These are phyloP conservation scores for Fusarium acutatum DNA, from an alignment of 2,329 filamentous ascomycete genomes.

Conservation along the genomic window DNA sequence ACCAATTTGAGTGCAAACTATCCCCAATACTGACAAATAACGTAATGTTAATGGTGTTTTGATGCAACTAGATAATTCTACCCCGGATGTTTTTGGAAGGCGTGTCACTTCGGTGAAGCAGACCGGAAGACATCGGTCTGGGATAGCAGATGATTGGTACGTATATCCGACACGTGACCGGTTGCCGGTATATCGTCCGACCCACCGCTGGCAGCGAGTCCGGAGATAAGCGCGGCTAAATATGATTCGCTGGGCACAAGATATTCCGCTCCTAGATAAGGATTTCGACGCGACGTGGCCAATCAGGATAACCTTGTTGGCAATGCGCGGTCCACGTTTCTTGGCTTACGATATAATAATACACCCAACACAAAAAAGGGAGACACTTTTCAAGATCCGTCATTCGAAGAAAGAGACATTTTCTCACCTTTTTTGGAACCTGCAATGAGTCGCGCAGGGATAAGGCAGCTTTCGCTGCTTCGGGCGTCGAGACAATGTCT, in stretches of 20 bases:
- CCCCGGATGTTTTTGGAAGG: conserved; percentile 23
- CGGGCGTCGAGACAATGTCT: conserved; percentile 23
- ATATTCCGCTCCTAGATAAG: conserved; percentile 25
- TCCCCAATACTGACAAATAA: neutral
- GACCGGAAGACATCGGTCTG: conserved; percentile 25
- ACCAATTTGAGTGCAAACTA: neutral
- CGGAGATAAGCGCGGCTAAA: neutral
- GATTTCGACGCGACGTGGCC: neutral
- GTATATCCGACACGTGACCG: conserved; percentile 27
- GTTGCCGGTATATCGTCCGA: conserved; percentile 16
- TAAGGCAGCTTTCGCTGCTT: conserved; percentile 32
- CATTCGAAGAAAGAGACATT: neutral
- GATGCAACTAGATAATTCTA: conserved; percentile 19
- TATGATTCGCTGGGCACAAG: conserved; percentile 2
- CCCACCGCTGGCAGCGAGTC: conserved; percentile 15
- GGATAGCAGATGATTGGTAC: neutral
- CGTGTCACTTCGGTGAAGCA: conserved; percentile 11
- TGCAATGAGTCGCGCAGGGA: conserved; percentile 26
- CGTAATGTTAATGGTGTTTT: conserved; percentile 10
- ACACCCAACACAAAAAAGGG: neutral
- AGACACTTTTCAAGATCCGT: neutral
- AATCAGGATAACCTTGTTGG: conserved; percentile 20
- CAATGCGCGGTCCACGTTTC: conserved; percentile 5
- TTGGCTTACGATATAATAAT: conserved; percentile 15
- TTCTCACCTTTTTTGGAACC: neutral